Conservation (phyloP, 306 rosid genomes). For the Medicago arabica region DNA sequence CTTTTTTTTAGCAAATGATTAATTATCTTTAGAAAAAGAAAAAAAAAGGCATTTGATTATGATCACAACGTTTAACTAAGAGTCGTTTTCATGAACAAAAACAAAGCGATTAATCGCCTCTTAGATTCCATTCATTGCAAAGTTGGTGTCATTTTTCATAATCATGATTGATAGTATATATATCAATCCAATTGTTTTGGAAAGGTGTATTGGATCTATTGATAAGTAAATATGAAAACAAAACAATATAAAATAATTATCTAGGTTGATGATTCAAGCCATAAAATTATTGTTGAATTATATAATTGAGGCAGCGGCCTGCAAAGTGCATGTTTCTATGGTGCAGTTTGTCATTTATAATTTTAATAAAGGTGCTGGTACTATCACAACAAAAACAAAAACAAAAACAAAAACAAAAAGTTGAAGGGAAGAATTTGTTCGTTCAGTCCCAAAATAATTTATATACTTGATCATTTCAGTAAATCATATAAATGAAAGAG, state of each 20-base stretch:
- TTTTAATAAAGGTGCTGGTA: no score
- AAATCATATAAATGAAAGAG: no score
- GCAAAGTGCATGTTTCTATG: conserved; percentile 18
- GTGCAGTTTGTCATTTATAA: neutral
- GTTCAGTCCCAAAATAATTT: no score
- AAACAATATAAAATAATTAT: neutral
- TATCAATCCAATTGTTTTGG: conserved; percentile 26
- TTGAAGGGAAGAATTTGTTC: no score
- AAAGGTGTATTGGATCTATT: conserved; percentile 6
- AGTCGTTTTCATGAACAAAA: neutral
- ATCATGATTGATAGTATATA: neutral
- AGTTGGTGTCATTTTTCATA: neutral
- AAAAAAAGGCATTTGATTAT: neutral
- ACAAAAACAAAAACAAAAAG: no score
- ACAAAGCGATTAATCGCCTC: neutral
- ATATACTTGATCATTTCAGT: no score
- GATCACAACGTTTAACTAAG: neutral
- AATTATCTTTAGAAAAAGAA: no score
- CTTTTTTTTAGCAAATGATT: no score
- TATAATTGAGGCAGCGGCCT: neutral
- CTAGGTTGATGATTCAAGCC: neutral
- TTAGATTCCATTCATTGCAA: neutral
- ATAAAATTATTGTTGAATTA: neutral
- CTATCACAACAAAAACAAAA: no score
- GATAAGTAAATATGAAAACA: neutral